Percentiles rank a stretch among this genome's conserved stretches.
Conservation (phyloP, 192 early-diverging fungal genomes). For the Coemansia sp. region DNA sequence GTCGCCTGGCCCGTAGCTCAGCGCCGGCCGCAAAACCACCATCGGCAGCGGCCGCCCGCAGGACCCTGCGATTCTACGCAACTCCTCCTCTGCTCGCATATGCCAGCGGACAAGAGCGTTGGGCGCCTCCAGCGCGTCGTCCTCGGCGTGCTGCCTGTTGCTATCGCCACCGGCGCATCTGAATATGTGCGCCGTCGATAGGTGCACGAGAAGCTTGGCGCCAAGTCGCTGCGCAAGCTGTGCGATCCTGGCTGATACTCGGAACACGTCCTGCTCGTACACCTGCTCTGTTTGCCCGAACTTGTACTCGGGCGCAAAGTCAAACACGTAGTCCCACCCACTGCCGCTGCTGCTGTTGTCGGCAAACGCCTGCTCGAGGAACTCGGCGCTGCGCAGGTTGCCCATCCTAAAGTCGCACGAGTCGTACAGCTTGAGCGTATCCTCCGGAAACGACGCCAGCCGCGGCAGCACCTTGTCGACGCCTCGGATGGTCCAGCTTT, state of each 20-base stretch:
- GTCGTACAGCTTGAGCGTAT: constrained; percentile 20
- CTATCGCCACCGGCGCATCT: neutral
- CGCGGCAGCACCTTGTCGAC: constrained; percentile 46
- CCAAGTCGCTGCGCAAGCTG: constrained; percentile 78
- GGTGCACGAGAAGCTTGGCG: constrained; percentile 76
- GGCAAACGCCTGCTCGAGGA: constrained; percentile 71
- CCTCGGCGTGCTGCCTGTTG: constrained; percentile 15
- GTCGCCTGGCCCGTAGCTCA: constrained; percentile 87
- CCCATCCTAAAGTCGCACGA: constrained; percentile 50
- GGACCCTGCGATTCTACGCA: constrained; percentile 8
- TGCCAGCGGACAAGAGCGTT: constrained; percentile 27
- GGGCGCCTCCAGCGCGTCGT: constrained; percentile 20
- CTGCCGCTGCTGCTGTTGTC: constrained; percentile 59
- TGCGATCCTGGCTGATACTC: constrained; percentile 75
- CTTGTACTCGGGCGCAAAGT: constrained; percentile 93
- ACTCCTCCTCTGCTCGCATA: constrained; percentile 28
- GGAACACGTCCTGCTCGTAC: constrained; percentile 47
- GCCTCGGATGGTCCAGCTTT: constrained; percentile 40
- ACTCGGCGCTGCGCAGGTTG: constrained; percentile 38
- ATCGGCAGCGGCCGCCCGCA: constrained; percentile 62
- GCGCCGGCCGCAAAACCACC: constrained; percentile 83
- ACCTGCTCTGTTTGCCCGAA: constrained; percentile 85
- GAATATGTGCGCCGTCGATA: constrained; percentile 93
- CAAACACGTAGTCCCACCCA: constrained; percentile 91
- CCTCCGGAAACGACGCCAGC: constrained; percentile 34